These are phyloP conservation scores for Sporothrix pallida DNA, from an alignment of 2,329 filamentous ascomycete species.

Conservation along the genomic window DNA sequence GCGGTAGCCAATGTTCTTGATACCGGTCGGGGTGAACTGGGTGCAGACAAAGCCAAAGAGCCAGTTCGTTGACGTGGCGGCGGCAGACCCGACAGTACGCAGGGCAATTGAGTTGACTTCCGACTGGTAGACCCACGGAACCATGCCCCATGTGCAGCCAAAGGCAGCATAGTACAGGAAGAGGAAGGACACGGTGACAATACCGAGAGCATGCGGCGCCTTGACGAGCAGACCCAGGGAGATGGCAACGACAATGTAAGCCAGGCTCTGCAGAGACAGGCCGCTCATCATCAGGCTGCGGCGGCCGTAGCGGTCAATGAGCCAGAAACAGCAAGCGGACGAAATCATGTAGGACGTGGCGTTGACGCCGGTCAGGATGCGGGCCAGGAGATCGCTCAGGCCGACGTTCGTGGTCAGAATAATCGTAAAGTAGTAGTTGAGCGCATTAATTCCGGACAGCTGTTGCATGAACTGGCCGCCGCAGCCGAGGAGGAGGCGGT, in stretches of 20 bases:
- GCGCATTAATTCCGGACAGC: neutral
- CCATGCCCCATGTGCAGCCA: slow-evolving; percentile 32
- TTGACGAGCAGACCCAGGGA: slow-evolving; percentile 11
- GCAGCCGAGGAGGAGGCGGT: slow-evolving; percentile 10
- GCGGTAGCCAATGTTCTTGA: slow-evolving; percentile 38
- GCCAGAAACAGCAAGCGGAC: slow-evolving; percentile 26
- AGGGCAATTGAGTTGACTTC: slow-evolving; percentile 35
- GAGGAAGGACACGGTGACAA: slow-evolving; percentile 26
- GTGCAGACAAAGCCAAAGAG: slow-evolving; percentile 38
- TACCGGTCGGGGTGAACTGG: slow-evolving; percentile 38
- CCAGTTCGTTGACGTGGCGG: slow-evolving; percentile 40
- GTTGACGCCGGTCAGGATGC: slow-evolving; percentile 20
- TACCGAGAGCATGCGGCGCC: slow-evolving; percentile 8
- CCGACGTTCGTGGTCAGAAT: slow-evolving; percentile 26
- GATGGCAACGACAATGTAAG: slow-evolving; percentile 17
- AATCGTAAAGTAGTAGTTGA: slow-evolving; percentile 24
- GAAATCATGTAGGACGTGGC: slow-evolving; percentile 30
- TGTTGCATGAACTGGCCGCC: slow-evolving; percentile 14
- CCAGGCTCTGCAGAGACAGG: slow-evolving; percentile 17
- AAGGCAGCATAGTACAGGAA: slow-evolving; percentile 35
- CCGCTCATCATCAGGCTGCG: slow-evolving; percentile 14
- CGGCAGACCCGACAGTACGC: slow-evolving; percentile 38
- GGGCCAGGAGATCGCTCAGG: slow-evolving; percentile 24
- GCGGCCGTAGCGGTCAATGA: slow-evolving; percentile 20
- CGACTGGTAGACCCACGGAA: slow-evolving; percentile 34